Evolutionary conservation across 2,329 filamentous ascomycete species (phyloP).

Genomic region (Diaporthe humulicola): DNA sequence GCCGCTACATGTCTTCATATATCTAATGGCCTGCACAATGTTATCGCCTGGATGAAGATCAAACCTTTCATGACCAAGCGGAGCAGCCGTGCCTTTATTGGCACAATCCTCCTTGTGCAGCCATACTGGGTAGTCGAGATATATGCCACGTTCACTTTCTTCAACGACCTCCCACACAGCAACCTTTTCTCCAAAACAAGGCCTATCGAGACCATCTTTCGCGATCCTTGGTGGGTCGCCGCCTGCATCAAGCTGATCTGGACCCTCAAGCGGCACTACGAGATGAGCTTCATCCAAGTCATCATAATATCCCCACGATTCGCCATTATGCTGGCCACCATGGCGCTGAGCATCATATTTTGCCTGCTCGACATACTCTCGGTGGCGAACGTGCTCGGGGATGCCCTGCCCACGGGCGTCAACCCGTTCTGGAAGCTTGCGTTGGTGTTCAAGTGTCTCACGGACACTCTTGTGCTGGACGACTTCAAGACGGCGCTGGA

Average conservation of each 20-base stretch:
- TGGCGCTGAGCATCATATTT: constrained; percentile 72
- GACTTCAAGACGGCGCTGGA: constrained; percentile 75
- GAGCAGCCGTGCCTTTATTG: constrained; percentile 68
- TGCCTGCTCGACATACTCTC: constrained; percentile 72
- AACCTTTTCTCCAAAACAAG: constrained; percentile 30
- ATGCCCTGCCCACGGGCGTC: constrained; percentile 58
- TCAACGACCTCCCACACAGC: constrained; percentile 47
- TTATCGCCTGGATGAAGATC: constrained; percentile 77
- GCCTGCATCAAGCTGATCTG: constrained; percentile 71
- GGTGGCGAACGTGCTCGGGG: constrained; percentile 63
- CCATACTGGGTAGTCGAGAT: constrained; percentile 77
- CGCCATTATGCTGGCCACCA: constrained; percentile 71
- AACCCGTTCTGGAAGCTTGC: constrained; percentile 75
- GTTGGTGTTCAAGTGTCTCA: constrained; percentile 76
- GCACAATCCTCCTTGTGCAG: constrained; percentile 68
- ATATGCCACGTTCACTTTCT: constrained; percentile 75
- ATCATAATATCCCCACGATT: constrained; percentile 74
- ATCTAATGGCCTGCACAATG: constrained; percentile 75
- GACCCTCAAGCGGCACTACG: constrained; percentile 73
- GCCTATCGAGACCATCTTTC: constrained; percentile 32
- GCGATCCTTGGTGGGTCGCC: constrained; percentile 78
- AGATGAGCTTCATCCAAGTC: constrained; percentile 69
- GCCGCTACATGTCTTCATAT: constrained; percentile 72
- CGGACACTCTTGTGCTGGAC: constrained; percentile 75
- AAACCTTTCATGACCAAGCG: constrained; percentile 67